phyloP scores from a whole-genome alignment of 257 asterid genomes.

The Fraxinus quadrangulata region DNA sequence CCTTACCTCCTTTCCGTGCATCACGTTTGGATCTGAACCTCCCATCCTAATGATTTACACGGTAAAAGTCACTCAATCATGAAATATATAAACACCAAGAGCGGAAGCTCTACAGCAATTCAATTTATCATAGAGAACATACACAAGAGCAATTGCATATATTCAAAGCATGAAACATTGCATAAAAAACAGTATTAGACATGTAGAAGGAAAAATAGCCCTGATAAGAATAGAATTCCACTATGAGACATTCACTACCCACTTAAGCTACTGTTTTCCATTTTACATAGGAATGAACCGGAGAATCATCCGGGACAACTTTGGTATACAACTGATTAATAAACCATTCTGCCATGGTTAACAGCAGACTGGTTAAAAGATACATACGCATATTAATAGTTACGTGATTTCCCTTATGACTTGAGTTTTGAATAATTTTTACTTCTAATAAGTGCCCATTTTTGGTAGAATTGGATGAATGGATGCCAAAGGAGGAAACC shows the following conservation, averaged over 20 bases:
- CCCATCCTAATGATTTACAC: conserved; percentile 76
- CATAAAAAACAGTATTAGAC: neutral
- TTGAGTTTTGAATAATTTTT: neutral
- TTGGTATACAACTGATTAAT: neutral
- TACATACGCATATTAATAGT: neutral
- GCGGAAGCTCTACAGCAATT: neutral
- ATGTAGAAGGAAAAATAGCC: neutral
- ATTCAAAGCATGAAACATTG: neutral
- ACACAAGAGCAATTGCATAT: neutral
- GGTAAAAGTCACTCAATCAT: conserved; percentile 39
- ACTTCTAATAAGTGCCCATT: neutral
- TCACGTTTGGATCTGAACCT: conserved; percentile 96
- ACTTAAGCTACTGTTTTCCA: neutral
- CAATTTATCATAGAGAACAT: conserved; percentile 13
- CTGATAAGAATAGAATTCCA: neutral
- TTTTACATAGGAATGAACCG: neutral
- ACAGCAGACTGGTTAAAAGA: neutral
- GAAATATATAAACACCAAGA: conserved; percentile 23
- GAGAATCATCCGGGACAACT: neutral
- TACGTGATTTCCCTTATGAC: neutral
- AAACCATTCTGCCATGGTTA: neutral
- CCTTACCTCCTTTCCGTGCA: conserved; percentile 93
- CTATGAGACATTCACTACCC: neutral
- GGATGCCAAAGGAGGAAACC: neutral
- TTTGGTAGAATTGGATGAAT: neutral